phyloP scores from a whole-genome alignment of 73 alveolate genomes.

The Paramecium octaurelia region DNA sequence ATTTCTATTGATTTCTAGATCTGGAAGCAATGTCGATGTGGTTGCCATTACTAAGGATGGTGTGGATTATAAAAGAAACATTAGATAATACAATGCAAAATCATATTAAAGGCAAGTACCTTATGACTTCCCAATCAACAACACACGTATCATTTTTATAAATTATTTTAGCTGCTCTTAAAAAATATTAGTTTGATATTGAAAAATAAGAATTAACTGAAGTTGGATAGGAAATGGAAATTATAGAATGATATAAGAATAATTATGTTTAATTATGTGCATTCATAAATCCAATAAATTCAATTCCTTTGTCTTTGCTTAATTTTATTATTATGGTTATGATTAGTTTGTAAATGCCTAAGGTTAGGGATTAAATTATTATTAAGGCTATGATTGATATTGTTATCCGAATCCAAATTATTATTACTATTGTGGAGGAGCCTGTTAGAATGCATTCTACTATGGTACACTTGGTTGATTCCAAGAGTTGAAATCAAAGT shows the following conservation, averaged over 20 bases:
- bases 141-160: background rate
- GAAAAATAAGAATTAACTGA: conserved; percentile 24
- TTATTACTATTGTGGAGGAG: background rate
- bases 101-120: conserved; percentile 57
- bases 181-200: conserved; percentile 7
- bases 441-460: background rate
- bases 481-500: background rate
- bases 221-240: conserved; percentile 33
- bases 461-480: background rate
- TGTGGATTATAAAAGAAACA: conserved; percentile 72
- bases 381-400: background rate
- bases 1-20: conserved; percentile 24
- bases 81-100: conserved; percentile 80
- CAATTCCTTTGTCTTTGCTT: background rate
- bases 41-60: conserved; percentile 76
- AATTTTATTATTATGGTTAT: background rate
- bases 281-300: conserved; percentile 42
- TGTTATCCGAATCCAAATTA: background rate
- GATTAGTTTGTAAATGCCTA: background rate
- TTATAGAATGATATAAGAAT: conserved; percentile 11
- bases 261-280: background rate
- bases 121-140: background rate
- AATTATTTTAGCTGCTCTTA: background rate
- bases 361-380: background rate
- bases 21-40: conserved; percentile 95